Conservation (phyloP, 2,329 filamentous ascomycete species). For the Macrophomina pseudophaseolina region DNA sequence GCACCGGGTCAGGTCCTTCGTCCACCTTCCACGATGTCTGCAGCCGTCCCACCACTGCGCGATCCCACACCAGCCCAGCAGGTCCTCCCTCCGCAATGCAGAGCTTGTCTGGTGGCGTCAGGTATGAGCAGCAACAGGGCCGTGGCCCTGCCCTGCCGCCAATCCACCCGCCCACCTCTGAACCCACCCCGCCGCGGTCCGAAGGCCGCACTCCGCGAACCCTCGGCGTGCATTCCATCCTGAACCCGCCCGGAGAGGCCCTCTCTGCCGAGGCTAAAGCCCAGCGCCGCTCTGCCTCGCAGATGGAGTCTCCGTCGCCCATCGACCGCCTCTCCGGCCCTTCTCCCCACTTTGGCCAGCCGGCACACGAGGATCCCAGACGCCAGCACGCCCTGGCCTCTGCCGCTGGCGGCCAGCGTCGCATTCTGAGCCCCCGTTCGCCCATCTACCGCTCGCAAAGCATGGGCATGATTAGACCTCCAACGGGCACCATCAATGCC, state of each 20-base stretch:
- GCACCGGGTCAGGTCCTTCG: slow-evolving; percentile 28
- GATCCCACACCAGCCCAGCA: slow-evolving; percentile 8
- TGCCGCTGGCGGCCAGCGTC: slow-evolving; percentile 37
- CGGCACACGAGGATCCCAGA: slow-evolving; percentile 2
- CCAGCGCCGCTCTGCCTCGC: slow-evolving; percentile 49
- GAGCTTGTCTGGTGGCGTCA: slow-evolving; percentile 26
- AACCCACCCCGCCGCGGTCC: slow-evolving; percentile 30
- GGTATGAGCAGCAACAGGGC: slow-evolving; percentile 18
- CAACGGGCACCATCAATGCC: slow-evolving; percentile 55
- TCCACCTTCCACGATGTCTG: slow-evolving; percentile 24
- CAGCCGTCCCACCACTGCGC: slow-evolving; percentile 14
- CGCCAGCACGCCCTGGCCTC: slow-evolving; percentile 14
- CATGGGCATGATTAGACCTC: slow-evolving; percentile 49
- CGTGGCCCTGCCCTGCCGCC: slow-evolving; percentile 24
- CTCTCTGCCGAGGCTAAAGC: slow-evolving; percentile 35
- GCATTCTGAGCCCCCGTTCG: slow-evolving; percentile 64
- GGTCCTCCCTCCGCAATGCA: slow-evolving; percentile 16
- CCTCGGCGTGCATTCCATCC: slow-evolving; percentile 51
- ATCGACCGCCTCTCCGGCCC: slow-evolving; percentile 42
- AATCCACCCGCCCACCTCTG: slow-evolving; percentile 20
- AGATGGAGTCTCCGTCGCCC: slow-evolving; percentile 50
- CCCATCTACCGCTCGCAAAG: slow-evolving; percentile 60
- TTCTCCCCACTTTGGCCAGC: slow-evolving; percentile 35
- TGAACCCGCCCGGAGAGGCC: slow-evolving; percentile 50
- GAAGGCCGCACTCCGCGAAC: slow-evolving; percentile 41